Evolutionary conservation across 2,329 filamentous ascomycete genomes (phyloP).

Genomic region (Fusarium chaquense): DNA sequence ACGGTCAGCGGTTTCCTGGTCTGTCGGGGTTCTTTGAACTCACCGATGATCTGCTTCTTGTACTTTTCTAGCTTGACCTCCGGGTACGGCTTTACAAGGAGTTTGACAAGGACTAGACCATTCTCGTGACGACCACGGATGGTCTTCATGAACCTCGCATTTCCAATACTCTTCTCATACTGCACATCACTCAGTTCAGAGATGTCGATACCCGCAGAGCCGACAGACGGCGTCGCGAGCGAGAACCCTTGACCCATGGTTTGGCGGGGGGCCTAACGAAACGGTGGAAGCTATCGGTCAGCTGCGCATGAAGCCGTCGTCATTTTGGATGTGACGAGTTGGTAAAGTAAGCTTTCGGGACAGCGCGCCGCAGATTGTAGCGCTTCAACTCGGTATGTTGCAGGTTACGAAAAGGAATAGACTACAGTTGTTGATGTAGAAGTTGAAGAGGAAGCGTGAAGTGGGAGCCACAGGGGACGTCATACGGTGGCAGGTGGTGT

Average conservation of each 20-base stretch:
- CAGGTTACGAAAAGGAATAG: neutral
- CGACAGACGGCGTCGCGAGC: slow-evolving; percentile 88
- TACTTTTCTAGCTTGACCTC: slow-evolving; percentile 84
- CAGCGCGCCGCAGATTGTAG: neutral
- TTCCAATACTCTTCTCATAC: slow-evolving; percentile 93
- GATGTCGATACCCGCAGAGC: slow-evolving; percentile 92
- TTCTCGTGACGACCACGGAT: slow-evolving; percentile 91
- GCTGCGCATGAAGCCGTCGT: slow-evolving; percentile 37
- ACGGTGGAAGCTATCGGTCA: slow-evolving; percentile 45
- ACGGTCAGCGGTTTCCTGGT: slow-evolving; percentile 1
- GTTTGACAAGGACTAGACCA: slow-evolving; percentile 92
- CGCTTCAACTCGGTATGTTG: neutral
- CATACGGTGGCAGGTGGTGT: slow-evolving; percentile 25
- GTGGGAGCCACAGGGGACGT: slow-evolving; percentile 29
- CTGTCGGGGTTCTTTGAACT: slow-evolving; percentile 44
- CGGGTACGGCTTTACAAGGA: slow-evolving; percentile 91
- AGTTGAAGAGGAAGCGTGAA: slow-evolving; percentile 2
- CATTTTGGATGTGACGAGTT: slow-evolving; percentile 41
- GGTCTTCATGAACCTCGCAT: slow-evolving; percentile 95
- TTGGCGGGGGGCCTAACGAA: slow-evolving; percentile 28
- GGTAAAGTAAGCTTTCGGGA: neutral
- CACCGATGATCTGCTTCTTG: slow-evolving; percentile 80
- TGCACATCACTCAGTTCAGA: slow-evolving; percentile 90
- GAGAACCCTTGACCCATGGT: slow-evolving; percentile 97
- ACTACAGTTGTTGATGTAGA: slow-evolving; percentile 5